Conservation (phyloP, 2,329 filamentous ascomycete species). For the Orbilia quercus region DNA sequence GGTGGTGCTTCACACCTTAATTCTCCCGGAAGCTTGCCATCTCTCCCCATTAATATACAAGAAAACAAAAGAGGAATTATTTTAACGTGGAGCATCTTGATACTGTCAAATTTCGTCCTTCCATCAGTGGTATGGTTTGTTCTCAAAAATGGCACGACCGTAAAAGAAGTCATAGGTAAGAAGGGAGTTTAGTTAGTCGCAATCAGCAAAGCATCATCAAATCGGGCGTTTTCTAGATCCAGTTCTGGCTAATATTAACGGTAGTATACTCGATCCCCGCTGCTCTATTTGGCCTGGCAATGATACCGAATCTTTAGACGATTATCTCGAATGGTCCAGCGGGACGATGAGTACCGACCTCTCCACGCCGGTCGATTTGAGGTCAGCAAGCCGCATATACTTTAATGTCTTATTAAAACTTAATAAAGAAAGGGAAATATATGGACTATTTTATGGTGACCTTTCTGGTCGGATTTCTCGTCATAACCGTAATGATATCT, state of each 20-base stretch:
- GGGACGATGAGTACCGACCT: conserved; percentile 67
- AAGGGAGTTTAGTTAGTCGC: background rate
- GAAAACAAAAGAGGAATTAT: conserved; percentile 7
- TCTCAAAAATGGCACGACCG: background rate
- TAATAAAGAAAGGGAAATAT: conserved; percentile 56
- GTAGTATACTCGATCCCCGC: conserved; percentile 68
- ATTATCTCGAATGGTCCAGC: conserved; percentile 66
- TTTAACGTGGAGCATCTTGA: background rate
- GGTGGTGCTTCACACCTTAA: no score
- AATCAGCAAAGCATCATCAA: no score
- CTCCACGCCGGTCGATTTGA: conserved; percentile 66
- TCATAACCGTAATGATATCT: conserved; percentile 68
- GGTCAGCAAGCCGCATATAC: background rate
- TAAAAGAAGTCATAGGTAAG: conserved; percentile 15
- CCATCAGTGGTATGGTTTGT: conserved; percentile 13
- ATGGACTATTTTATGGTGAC: conserved; percentile 68
- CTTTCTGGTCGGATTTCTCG: conserved; percentile 64
- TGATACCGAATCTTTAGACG: conserved; percentile 69
- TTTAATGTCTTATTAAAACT: background rate
- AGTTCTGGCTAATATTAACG: background rate
- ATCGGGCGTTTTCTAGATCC: no score
- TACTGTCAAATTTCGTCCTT: background rate
- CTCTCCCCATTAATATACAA: conserved; percentile 3
- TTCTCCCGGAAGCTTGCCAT: background rate
- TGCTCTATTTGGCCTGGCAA: conserved; percentile 69